Percentiles rank a stretch among this genome's conserved stretches.
phyloP scores from a whole-genome alignment of 176 grass and related monocot genomes.

The Rhynchospora pubera region DNA sequence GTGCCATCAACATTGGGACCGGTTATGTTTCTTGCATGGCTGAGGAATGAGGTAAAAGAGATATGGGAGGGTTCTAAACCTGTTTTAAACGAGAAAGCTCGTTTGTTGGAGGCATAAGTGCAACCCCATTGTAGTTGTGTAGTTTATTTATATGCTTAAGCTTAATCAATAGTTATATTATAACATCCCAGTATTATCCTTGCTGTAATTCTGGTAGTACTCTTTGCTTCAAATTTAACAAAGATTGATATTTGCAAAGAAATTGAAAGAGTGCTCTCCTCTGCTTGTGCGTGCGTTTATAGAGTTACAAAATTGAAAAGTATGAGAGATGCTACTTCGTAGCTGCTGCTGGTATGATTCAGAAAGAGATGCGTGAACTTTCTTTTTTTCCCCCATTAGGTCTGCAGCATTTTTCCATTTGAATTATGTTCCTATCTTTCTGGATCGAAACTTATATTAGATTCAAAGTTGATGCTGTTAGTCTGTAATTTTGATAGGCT shows the following conservation, averaged over 20 bases:
- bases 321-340: no score
- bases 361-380: no score
- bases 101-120: constrained; percentile 58
- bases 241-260: background rate
- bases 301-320: no score
- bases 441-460: no score
- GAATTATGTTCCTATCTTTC: no score
- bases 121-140: background rate
- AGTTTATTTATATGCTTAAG: constrained; percentile 8
- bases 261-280: background rate
- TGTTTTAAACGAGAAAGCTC: constrained; percentile 64
- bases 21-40: constrained; percentile 77
- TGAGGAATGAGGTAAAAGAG: constrained; percentile 77
- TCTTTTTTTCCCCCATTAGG: no score
- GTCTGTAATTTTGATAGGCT: no score
- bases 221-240: background rate
- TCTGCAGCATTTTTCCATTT: no score
- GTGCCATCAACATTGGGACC: constrained; percentile 86
- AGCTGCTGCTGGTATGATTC: no score
- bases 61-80: constrained; percentile 65
- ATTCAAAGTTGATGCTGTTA: no score
- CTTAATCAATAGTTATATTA: constrained; percentile 14
- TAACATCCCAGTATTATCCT: constrained; percentile 4
- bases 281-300: background rate
- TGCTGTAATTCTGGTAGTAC: constrained; percentile 1